These are phyloP conservation scores for Cadophora sp. DNA, from an alignment of 2,329 filamentous ascomycete species.

Conservation along the genomic window DNA sequence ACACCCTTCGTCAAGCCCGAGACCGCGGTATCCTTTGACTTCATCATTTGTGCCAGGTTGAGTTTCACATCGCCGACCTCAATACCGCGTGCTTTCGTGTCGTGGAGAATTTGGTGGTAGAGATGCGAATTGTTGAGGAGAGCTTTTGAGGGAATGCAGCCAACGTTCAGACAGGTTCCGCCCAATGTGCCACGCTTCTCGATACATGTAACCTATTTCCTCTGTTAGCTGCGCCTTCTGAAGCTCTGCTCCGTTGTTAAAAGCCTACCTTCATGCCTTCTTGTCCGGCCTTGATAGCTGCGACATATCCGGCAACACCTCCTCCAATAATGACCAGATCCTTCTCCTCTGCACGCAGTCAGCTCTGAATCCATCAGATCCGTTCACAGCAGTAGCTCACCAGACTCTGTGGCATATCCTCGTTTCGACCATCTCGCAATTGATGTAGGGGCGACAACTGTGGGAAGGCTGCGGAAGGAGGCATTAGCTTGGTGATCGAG, in stretches of 20 bases:
- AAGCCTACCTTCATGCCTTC: constrained; percentile 86
- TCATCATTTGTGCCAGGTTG: constrained; percentile 96
- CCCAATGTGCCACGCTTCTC: constrained; percentile 96
- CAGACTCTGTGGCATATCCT: constrained; percentile 60
- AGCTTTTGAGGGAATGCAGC: constrained; percentile 99
- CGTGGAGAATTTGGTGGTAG: constrained; percentile 96
- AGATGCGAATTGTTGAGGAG: constrained; percentile 99
- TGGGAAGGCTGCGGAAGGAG: constrained; percentile 54
- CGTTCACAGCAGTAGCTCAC: constrained; percentile 47
- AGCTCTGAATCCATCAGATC: constrained; percentile 58
- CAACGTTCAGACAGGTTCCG: constrained; percentile 97
- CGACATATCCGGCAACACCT: constrained; percentile 97
- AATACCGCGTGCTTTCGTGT: constrained; percentile 96
- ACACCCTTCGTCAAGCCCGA: constrained; percentile 91
- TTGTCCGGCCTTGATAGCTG: constrained; percentile 98
- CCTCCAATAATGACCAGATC: constrained; percentile 98
- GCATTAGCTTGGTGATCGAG: constrained; percentile 31
- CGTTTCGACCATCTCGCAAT: constrained; percentile 64
- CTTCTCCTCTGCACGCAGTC: constrained; percentile 80
- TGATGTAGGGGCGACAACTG: constrained; percentile 53
- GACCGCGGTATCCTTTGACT: constrained; percentile 95
- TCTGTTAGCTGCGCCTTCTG: constrained; percentile 28
- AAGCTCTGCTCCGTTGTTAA: constrained; percentile 15
- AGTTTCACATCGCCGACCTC: constrained; percentile 97
- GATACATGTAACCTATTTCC: constrained; percentile 84